phyloP scores from a whole-genome alignment of 179 eudicot species.

The Pouteria campechiana region DNA sequence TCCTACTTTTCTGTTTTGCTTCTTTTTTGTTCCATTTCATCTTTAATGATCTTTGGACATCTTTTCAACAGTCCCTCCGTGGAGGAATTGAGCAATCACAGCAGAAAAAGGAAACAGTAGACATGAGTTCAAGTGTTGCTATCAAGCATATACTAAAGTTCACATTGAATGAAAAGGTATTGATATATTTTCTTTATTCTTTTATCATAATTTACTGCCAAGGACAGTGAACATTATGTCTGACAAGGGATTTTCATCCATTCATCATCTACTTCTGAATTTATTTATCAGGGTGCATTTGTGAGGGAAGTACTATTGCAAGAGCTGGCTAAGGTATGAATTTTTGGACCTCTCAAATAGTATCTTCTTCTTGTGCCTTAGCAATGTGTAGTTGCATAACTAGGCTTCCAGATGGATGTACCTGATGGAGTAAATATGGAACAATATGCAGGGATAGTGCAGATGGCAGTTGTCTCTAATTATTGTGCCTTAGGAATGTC shows the following conservation, averaged over 20 bases:
- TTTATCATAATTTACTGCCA: neutral
- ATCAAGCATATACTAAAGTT: slow-evolving; percentile 64
- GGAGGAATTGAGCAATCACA: slow-evolving; percentile 54
- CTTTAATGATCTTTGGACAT: no score
- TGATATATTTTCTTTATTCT: neutral
- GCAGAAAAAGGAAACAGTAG: slow-evolving; percentile 28
- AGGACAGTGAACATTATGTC: neutral
- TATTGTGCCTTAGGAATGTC: no score
- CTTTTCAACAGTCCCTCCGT: slow-evolving; percentile 69
- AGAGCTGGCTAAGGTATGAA: slow-evolving; percentile 73
- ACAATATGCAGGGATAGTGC: no score
- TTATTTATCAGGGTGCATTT: slow-evolving; percentile 58
- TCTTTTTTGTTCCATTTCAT: no score
- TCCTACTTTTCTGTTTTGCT: no score
- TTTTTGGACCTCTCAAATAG: no score
- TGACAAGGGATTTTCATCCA: no score
- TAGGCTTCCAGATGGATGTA: no score
- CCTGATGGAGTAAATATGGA: no score
- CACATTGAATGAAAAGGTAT: slow-evolving; percentile 70
- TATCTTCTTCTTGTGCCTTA: no score
- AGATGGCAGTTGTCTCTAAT: no score
- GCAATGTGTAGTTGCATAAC: no score
- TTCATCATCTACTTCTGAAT: neutral
- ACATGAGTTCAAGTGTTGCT: slow-evolving; percentile 25
- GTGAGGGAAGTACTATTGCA: slow-evolving; percentile 76